A percentile compares a stretch with the other conserved stretches of the same genome.
Evolutionary conservation across 179 eudicot genomes (phyloP).

Genomic region (Corrigiola litoralis): DNA sequence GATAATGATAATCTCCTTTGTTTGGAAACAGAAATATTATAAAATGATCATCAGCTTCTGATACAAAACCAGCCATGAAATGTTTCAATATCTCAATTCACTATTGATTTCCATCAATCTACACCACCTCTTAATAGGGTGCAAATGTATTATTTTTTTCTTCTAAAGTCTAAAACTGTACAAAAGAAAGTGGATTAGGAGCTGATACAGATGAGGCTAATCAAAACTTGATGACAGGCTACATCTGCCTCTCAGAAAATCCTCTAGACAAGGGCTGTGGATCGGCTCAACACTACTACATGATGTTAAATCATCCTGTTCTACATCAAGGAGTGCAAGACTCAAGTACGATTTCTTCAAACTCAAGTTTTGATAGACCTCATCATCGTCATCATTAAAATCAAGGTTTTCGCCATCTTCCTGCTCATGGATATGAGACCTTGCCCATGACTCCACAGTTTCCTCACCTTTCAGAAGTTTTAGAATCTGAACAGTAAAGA

Average conservation of each 20-base stretch:
- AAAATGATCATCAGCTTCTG: no score
- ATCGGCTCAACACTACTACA: slow-evolving; percentile 48
- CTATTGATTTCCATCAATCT: not conserved
- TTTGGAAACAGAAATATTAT: no score
- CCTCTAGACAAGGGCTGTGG: slow-evolving; percentile 48
- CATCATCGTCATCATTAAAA: slow-evolving; percentile 63
- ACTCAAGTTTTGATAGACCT: slow-evolving; percentile 55
- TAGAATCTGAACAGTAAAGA: slow-evolving; percentile 40
- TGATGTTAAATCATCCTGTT: slow-evolving; percentile 44
- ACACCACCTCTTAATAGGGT: slow-evolving; percentile 28
- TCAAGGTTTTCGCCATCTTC: slow-evolving; percentile 34
- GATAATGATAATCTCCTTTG: no score
- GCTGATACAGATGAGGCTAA: slow-evolving; percentile 17
- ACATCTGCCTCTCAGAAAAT: slow-evolving; percentile 59
- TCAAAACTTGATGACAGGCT: slow-evolving; percentile 58
- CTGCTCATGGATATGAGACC: slow-evolving; percentile 16
- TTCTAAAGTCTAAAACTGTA: slow-evolving; percentile 24
- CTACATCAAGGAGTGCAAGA: slow-evolving; percentile 65
- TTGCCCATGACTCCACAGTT: slow-evolving; percentile 30
- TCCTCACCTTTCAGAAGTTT: slow-evolving; percentile 58
- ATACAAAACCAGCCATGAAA: no score
- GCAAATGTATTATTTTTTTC: slow-evolving; percentile 9
- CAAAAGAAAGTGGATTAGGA: slow-evolving; percentile 3
- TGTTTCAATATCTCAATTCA: not conserved
- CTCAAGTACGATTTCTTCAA: slow-evolving; percentile 58